Conservation (phyloP, 129 eudicot species). For the Smallanthus sonchifolius region DNA sequence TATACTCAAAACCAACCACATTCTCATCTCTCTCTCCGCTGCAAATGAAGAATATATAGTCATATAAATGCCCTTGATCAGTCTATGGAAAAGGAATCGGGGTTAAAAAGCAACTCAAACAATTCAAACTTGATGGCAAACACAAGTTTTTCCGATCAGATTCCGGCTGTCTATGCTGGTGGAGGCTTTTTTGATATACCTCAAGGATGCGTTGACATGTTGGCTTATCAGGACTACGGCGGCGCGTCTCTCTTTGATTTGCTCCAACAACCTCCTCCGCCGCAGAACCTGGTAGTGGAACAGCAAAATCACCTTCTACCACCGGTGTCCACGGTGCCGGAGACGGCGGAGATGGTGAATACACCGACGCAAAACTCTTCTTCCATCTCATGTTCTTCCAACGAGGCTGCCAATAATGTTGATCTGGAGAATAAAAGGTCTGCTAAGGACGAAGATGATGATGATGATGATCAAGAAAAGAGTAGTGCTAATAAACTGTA, state of each 20-base stretch:
- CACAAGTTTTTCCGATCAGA: slow-evolving; percentile 49
- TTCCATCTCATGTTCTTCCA: slow-evolving; percentile 72
- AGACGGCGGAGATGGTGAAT: slow-evolving; percentile 54
- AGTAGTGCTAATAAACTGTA: slow-evolving; percentile 59
- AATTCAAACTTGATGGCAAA: slow-evolving; percentile 26
- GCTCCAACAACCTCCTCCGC: slow-evolving; percentile 28
- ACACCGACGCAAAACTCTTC: slow-evolving; percentile 68
- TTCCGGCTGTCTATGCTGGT: slow-evolving; percentile 32
- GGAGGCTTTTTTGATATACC: slow-evolving; percentile 38
- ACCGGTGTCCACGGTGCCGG: slow-evolving; percentile 35
- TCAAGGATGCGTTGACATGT: slow-evolving; percentile 49
- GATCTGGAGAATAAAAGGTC: slow-evolving; percentile 34
- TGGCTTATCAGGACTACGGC: slow-evolving; percentile 41
- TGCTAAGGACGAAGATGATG: slow-evolving; percentile 34
- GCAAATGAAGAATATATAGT: slow-evolving; percentile 57
- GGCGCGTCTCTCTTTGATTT: slow-evolving; percentile 47
- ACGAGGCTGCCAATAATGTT: slow-evolving; percentile 52
- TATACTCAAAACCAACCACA: slow-evolving; percentile 22
- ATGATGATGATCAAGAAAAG: slow-evolving; percentile 40
- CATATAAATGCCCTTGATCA: slow-evolving; percentile 37
- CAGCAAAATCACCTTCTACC: slow-evolving; percentile 15
- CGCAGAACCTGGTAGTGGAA: slow-evolving; percentile 15
- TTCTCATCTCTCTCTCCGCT: slow-evolving; percentile 14
- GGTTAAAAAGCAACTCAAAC: not conserved
- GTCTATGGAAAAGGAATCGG: slow-evolving; percentile 47